Percentiles rank a stretch among this genome's conserved stretches.
These are phyloP conservation scores for Lachnellula occidentalis DNA, from an alignment of 2,329 filamentous ascomycete species.

Conservation along the genomic window DNA sequence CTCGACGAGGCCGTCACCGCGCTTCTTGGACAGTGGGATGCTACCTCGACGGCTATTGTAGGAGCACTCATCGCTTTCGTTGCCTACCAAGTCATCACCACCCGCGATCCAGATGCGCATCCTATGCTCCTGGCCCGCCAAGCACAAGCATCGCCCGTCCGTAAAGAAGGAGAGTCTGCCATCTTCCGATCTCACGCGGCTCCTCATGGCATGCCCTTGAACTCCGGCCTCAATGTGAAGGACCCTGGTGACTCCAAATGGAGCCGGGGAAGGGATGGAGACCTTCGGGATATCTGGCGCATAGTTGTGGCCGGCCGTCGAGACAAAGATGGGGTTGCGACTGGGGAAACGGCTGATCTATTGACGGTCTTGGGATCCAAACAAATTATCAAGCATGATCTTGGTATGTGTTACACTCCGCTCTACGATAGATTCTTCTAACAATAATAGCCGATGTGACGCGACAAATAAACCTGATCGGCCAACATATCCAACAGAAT, in stretches of 20 bases:
- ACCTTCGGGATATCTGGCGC: constrained; percentile 87
- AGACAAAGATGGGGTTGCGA: constrained; percentile 55
- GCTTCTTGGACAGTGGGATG: constrained; percentile 75
- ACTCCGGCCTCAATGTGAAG: constrained; percentile 74
- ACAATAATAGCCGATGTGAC: constrained; percentile 59
- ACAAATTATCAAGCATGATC: constrained; percentile 65
- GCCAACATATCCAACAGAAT: constrained; percentile 66
- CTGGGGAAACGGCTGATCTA: constrained; percentile 61
- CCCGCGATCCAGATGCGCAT: constrained; percentile 82
- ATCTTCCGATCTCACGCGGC: constrained; percentile 78
- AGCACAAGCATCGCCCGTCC: constrained; percentile 69
- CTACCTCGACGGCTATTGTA: constrained; percentile 68
- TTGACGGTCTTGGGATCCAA: constrained; percentile 75
- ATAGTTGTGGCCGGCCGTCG: constrained; percentile 59
- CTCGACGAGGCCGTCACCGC: constrained; percentile 67
- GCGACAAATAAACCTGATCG: constrained; percentile 82
- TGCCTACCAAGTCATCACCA: constrained; percentile 64
- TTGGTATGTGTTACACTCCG: constrained; percentile 40
- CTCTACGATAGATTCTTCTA: constrained; percentile 6
- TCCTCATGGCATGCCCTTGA: constrained; percentile 78
- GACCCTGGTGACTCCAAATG: constrained; percentile 76
- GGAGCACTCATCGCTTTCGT: constrained; percentile 62
- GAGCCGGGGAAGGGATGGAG: constrained; percentile 77
- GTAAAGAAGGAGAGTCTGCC: constrained; percentile 79
- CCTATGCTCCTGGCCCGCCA: constrained; percentile 87